Evolutionary conservation across 805 yeast species (phyloP).

Genomic region (Ascoidea asiatica): DNA sequence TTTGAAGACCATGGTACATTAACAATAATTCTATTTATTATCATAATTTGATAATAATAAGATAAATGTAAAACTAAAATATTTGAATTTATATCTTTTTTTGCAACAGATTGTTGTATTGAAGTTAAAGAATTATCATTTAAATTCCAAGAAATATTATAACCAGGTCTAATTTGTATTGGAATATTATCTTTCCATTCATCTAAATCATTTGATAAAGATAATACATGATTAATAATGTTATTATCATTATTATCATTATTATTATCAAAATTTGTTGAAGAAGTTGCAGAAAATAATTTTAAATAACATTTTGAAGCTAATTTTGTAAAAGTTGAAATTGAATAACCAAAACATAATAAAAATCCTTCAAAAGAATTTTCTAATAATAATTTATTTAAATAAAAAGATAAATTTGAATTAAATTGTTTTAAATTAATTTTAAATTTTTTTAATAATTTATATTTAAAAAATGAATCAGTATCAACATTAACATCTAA

Average conservation of each 20-base stretch:
- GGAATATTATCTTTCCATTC: slow-evolving; percentile 1
- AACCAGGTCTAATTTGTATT: background rate
- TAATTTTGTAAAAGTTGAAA: background rate
- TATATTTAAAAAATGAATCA: slow-evolving; percentile 15
- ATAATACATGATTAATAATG: background rate
- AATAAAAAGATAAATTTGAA: too few species aligned
- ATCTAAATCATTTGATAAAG: background rate
- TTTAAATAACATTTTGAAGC: slow-evolving; percentile 1
- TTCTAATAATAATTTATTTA: background rate
- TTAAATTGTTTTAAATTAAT: too few species aligned
- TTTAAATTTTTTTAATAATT: too few species aligned
- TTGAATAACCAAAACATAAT: background rate
- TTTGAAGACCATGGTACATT: background rate
- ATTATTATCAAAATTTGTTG: background rate
- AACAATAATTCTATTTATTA: slow-evolving; percentile 1
- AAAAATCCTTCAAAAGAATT: background rate
- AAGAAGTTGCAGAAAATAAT: slow-evolving; percentile 1
- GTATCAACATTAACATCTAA: slow-evolving; percentile 22
- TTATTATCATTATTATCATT: background rate
- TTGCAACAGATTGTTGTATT: background rate
- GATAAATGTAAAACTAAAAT: background rate
- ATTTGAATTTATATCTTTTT: background rate
- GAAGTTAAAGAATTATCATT: background rate
- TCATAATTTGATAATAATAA: slow-evolving; percentile 2
- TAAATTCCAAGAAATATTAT: background rate